Conservation (phyloP, 2,329 filamentous ascomycete species). For the Scytalidium lignicola region DNA sequence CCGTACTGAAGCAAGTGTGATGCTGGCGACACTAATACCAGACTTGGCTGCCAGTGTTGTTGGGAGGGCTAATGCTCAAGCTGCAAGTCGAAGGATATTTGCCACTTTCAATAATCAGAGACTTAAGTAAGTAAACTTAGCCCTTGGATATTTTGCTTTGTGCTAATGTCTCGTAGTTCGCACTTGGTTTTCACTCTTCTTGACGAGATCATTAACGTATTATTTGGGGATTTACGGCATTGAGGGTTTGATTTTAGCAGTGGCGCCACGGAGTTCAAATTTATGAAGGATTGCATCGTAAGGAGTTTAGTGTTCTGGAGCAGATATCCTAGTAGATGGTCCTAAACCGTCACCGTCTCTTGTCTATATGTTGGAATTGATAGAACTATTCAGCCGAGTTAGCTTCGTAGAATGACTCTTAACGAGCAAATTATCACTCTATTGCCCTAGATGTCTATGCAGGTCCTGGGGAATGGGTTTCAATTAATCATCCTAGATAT, state of each 20-base stretch:
- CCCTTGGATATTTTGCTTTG: conserved; percentile 3
- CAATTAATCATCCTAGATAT: too few species aligned
- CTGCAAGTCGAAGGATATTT: conserved; percentile 81
- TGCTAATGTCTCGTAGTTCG: conserved; percentile 18
- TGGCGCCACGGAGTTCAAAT: conserved; percentile 16
- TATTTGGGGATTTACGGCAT: conserved; percentile 26
- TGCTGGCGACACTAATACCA: conserved; percentile 84
- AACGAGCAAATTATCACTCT: too few species aligned
- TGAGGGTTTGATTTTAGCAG: conserved; percentile 18
- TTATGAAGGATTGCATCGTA: background rate
- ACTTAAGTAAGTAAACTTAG: conserved; percentile 64
- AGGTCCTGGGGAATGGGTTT: too few species aligned
- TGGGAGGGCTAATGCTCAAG: conserved; percentile 84
- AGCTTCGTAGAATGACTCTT: too few species aligned
- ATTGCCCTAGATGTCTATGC: too few species aligned
- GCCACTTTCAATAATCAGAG: conserved; percentile 87
- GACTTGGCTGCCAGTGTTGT: conserved; percentile 92
- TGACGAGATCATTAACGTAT: conserved; percentile 30
- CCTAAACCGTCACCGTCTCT: background rate
- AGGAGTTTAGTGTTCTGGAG: background rate
- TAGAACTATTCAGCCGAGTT: too few species aligned
- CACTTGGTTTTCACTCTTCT: conserved; percentile 31
- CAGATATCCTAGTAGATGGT: background rate
- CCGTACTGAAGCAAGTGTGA: conserved; percentile 78
- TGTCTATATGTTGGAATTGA: too few species aligned